phyloP scores from a whole-genome alignment of 768 basidiomycete species.

The Fistulinella prunicolor region DNA sequence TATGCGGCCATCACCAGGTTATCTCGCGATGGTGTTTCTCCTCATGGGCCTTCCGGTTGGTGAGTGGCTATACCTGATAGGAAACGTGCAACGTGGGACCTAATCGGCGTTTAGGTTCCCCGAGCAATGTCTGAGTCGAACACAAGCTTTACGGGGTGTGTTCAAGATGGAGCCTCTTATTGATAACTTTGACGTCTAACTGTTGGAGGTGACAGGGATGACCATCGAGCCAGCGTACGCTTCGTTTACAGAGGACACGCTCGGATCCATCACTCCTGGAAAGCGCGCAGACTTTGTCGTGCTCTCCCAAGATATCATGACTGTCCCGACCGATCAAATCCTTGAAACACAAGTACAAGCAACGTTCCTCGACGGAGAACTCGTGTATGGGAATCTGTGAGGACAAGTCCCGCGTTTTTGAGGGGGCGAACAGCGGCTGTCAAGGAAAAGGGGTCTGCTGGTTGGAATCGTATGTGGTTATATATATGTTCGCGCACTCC shows the following conservation, averaged over 20 bases:
- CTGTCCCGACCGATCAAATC: slow-evolving; percentile 53
- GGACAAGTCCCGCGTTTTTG: no score
- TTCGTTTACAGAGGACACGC: slow-evolving; percentile 66
- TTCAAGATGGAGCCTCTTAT: neutral
- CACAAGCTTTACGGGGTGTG: slow-evolving; percentile 72
- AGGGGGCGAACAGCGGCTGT: no score
- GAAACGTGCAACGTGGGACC: neutral
- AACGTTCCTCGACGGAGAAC: slow-evolving; percentile 75
- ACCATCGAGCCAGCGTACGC: slow-evolving; percentile 87
- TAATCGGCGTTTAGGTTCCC: slow-evolving; percentile 60
- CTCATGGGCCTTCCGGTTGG: slow-evolving; percentile 80
- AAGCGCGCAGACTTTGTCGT: slow-evolving; percentile 85
- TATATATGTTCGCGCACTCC: no score
- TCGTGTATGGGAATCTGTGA: slow-evolving; percentile 43
- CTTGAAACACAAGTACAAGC: slow-evolving; percentile 64
- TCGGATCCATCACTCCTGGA: slow-evolving; percentile 79
- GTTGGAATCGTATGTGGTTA: no score
- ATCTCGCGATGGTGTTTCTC: slow-evolving; percentile 66
- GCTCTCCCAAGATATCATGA: slow-evolving; percentile 80
- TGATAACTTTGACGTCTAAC: no score
- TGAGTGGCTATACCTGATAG: slow-evolving; percentile 31
- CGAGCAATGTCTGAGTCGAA: slow-evolving; percentile 68
- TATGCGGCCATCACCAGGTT: slow-evolving; percentile 81
- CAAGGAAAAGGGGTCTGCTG: no score
- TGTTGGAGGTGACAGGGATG: slow-evolving; percentile 52